Evolutionary conservation across 1,284 basidiomycete species (phyloP), one percentile per base, ranked within the genome.

Genomic region (Rhodotorula sp.): DNA sequence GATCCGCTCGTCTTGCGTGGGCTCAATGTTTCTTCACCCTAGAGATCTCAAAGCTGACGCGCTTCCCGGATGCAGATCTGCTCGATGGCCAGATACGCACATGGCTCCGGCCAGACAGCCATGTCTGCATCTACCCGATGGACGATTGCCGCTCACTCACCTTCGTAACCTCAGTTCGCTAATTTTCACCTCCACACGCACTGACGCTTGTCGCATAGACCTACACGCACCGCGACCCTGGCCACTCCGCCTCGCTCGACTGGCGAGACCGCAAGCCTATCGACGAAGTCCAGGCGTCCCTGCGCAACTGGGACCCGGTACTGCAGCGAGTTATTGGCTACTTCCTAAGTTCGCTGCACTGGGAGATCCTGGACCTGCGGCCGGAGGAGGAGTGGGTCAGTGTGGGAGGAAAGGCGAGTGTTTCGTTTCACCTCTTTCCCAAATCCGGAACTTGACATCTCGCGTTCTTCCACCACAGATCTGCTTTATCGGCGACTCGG

Each of bases 71-170:
- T 0, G 8, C 32, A 73, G 71, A 74, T 20, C 44, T 74, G 1
- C 61, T 68, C 27, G 72, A 74, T 46, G 69, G 72, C 20, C 58
- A 46, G 34, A 67, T 68, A 15, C 63, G 69, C 0, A 71, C 67
- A 3, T 74, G 72, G 72, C 59, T 74, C 1, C 69, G 66, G 1
- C 24, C 57, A 0, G 66, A 74, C 39, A 27, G 47, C 17, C 72
- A 74, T 32, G 36, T 59, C 63, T 64, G 58, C 49, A 46, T 61
- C 8, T 64, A 58, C 8, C 66, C 72, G 19, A 62, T 74, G 53
- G 64, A 74, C 34, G 54, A 70, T 59, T 49, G 64, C 8, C 49
- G 39, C 17, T 22, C 64, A 2, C 44, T 73, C 27, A 64, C 72
- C 6, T 68, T 73, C 30, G 62, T 69, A 15, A 22, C 47, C 30